These are phyloP conservation scores for Volvox carteri DNA, from an alignment of 163 green algal genomes.

Conservation along the genomic window DNA sequence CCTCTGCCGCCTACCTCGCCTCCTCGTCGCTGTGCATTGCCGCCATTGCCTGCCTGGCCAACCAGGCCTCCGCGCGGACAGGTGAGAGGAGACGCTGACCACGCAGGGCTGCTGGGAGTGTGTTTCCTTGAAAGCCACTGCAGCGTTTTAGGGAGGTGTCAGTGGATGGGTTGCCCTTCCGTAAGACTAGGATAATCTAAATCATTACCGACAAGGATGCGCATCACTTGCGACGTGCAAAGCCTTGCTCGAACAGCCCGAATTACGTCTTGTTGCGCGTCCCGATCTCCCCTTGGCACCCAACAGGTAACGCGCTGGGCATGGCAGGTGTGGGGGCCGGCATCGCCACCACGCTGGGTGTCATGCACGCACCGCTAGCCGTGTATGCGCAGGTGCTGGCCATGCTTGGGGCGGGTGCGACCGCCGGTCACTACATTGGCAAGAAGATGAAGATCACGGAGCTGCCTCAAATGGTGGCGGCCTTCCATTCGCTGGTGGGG, in stretches of 20 bases:
- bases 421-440: conserved; percentile 49
- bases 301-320: conserved; percentile 85
- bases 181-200: too few relatives aligned
- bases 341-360: conserved; percentile 81
- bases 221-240: too few relatives aligned
- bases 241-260: too few relatives aligned
- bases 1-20: conserved; percentile 55
- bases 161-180: too few relatives aligned
- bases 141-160: too few relatives aligned
- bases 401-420: conserved; percentile 13
- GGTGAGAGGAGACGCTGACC: conserved; percentile 60
- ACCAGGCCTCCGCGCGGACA: conserved; percentile 83
- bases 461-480: conserved; percentile 92
- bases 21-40: conserved; percentile 82
- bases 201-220: too few relatives aligned
- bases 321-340: conserved; percentile 84
- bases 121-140: not conserved
- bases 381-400: conserved; percentile 67
- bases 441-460: conserved; percentile 83
- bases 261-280: too few relatives aligned
- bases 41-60: conserved; percentile 87
- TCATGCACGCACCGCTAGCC: conserved; percentile 56
- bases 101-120: too few relatives aligned
- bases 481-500: conserved; percentile 94
- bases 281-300: too few relatives aligned